Evolutionary conservation across 2,329 filamentous ascomycete species (phyloP).

Genomic region (Arthroderma sp.): DNA sequence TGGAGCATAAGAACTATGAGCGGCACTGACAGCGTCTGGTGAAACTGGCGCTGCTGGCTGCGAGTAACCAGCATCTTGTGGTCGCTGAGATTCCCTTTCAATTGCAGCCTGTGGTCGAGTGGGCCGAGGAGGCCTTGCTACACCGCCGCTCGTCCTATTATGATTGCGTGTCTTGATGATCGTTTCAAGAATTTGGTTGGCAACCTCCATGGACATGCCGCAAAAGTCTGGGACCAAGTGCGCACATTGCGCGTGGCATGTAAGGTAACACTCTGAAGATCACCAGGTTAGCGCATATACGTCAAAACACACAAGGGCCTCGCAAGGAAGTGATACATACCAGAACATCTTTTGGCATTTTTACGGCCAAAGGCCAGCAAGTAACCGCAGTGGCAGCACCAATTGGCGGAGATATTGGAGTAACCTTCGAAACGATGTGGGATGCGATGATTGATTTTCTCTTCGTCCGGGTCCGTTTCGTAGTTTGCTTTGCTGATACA

Average conservation of each 20-base stretch:
- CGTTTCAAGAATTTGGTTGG: constrained; percentile 82
- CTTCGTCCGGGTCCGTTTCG: constrained; percentile 94
- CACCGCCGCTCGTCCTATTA: constrained; percentile 41
- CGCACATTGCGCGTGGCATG: constrained; percentile 79
- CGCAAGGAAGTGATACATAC: constrained; percentile 32
- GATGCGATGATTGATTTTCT: constrained; percentile 99
- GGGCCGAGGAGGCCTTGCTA: constrained; percentile 56
- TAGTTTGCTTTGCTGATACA: constrained; percentile 99
- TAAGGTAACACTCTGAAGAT: constrained; percentile 67
- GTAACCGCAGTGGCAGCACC: constrained; percentile 98
- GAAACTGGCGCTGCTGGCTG: constrained; percentile 25
- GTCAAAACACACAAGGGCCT: not conserved
- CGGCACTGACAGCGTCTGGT: constrained; percentile 29
- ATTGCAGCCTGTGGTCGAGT: constrained; percentile 31
- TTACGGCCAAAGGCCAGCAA: constrained; percentile 89
- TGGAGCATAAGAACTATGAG: constrained; percentile 29
- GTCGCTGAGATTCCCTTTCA: constrained; percentile 23
- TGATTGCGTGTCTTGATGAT: constrained; percentile 67
- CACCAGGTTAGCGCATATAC: not conserved
- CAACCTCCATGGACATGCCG: constrained; percentile 96
- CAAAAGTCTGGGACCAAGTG: constrained; percentile 98
- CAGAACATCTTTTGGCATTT: constrained; percentile 82
- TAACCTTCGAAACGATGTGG: constrained; percentile 95
- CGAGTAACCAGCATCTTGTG: constrained; percentile 24
- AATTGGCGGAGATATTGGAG: constrained; percentile 94